phyloP scores from a whole-genome alignment of 2,329 filamentous ascomycete species.

The Cordyceps militaris region DNA sequence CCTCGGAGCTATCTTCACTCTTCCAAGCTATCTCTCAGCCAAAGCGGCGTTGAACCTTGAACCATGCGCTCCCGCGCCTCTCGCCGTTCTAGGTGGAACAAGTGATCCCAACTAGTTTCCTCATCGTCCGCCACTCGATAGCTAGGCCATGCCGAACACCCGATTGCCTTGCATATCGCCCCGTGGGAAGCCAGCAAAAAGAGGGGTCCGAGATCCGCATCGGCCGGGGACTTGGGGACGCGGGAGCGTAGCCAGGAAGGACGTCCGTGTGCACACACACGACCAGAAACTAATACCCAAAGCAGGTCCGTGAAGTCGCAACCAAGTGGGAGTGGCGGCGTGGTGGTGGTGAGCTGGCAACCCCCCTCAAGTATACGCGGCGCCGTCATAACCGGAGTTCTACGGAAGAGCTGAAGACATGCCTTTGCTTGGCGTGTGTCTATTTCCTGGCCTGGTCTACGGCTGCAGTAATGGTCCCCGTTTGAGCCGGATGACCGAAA shows the following conservation, averaged over 20 bases:
- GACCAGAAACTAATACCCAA: slow-evolving; percentile 5
- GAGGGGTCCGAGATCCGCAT: slow-evolving; percentile 4
- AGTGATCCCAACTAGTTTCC: background rate
- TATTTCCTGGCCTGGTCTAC: background rate
- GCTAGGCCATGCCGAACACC: slow-evolving; percentile 3
- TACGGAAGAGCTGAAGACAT: background rate
- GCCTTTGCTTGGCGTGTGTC: background rate
- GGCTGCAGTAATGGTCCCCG: background rate
- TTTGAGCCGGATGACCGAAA: background rate
- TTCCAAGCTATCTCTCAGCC: background rate
- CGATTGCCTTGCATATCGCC: slow-evolving; percentile 4
- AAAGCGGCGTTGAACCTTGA: background rate
- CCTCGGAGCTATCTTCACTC: background rate
- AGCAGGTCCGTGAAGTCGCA: background rate
- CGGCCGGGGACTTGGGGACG: background rate
- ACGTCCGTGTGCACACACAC: background rate
- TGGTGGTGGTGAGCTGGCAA: background rate
- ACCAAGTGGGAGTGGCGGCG: no score
- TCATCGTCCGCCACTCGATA: background rate
- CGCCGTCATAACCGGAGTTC: slow-evolving; percentile 3
- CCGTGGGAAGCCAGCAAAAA: background rate
- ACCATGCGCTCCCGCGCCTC: background rate
- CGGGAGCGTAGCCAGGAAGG: background rate
- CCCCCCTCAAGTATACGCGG: background rate
- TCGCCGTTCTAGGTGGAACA: background rate